phyloP scores from a whole-genome alignment of 148 eudicot genomes.

The Cornus controversa region DNA sequence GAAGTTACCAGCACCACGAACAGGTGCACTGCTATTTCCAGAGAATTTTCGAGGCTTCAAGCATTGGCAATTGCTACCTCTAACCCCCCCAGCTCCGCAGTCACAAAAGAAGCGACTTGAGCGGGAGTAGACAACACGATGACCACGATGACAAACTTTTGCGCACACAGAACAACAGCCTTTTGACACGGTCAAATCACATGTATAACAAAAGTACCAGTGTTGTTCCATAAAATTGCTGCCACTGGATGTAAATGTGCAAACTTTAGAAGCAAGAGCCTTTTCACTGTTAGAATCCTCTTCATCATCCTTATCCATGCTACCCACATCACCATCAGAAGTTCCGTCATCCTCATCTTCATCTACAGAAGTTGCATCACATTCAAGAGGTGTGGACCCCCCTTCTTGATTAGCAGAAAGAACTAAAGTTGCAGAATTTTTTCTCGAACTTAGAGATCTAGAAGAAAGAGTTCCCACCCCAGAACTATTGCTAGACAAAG shows the following conservation, averaged over 20 bases:
- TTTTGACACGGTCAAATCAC: conserved; percentile 96
- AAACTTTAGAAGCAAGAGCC: conserved; percentile 95
- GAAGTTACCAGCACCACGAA: conserved; percentile 54
- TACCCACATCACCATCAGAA: conserved; percentile 92
- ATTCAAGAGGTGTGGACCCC: conserved; percentile 64
- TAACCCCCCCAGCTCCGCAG: conserved; percentile 99
- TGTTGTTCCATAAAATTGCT: conserved; percentile 99
- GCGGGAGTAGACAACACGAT: conserved; percentile 98
- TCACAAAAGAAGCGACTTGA: conserved; percentile 99
- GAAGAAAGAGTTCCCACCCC: conserved; percentile 44
- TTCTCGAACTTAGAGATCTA: conserved; percentile 63
- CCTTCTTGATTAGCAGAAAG: conserved; percentile 76
- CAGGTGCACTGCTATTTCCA: conserved; percentile 45
- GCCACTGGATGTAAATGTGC: conserved; percentile 98
- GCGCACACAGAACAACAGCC: conserved; percentile 99
- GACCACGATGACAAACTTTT: conserved; percentile 99
- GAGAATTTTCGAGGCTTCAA: conserved; percentile 90
- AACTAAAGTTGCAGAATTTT: conserved; percentile 61
- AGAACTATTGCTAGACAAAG: conserved; percentile 41
- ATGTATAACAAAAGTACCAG: conserved; percentile 99
- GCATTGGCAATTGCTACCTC: conserved; percentile 97
- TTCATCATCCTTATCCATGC: conserved; percentile 91
- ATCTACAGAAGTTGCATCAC: conserved; percentile 96
- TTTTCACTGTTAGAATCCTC: conserved; percentile 89
- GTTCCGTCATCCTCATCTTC: conserved; percentile 99